A percentile compares a stretch with the other conserved stretches of the same genome.
Conservation (phyloP, 73 alveolate genomes). For the Effrenium voratum region DNA sequence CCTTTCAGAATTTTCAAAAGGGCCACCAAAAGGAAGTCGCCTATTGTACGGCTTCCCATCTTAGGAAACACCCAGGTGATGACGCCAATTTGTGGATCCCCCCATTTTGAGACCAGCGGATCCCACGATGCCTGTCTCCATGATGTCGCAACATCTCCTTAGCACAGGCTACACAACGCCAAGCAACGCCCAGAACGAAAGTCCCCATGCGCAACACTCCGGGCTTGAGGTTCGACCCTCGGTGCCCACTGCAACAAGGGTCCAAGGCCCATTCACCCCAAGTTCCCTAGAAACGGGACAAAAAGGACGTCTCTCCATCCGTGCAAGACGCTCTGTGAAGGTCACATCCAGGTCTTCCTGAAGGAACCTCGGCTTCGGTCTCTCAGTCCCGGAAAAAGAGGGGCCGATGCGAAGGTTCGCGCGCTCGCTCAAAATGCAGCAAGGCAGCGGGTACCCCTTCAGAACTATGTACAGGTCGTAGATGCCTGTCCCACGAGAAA, state of each 20-base stretch:
- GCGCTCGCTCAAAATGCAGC: neutral
- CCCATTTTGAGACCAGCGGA: too few species aligned
- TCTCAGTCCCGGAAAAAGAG: neutral
- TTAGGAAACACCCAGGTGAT: too few species aligned
- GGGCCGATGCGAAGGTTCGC: neutral
- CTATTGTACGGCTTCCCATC: too few species aligned
- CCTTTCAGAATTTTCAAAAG: too few species aligned
- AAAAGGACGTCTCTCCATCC: too few species aligned
- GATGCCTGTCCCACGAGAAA: conserved; percentile 25
- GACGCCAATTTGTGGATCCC: too few species aligned
- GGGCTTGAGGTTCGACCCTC: neutral
- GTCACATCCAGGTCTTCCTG: conserved; percentile 86
- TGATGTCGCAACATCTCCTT: conserved; percentile 87
- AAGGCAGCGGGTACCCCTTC: conserved; percentile 68
- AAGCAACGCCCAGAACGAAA: neutral
- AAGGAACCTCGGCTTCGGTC: conserved; percentile 4
- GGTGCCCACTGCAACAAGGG: too few species aligned
- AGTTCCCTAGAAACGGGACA: too few species aligned
- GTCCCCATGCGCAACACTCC: neutral
- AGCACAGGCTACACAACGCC: neutral
- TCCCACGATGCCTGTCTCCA: conserved; percentile 56
- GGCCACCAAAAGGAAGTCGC: too few species aligned
- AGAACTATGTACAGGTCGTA: conserved; percentile 93
- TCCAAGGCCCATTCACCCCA: too few species aligned
- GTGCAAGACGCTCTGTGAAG: conserved; percentile 33